Conservation (phyloP, 495 filamentous ascomycete species). For the Saxispiralis lemnorum region DNA sequence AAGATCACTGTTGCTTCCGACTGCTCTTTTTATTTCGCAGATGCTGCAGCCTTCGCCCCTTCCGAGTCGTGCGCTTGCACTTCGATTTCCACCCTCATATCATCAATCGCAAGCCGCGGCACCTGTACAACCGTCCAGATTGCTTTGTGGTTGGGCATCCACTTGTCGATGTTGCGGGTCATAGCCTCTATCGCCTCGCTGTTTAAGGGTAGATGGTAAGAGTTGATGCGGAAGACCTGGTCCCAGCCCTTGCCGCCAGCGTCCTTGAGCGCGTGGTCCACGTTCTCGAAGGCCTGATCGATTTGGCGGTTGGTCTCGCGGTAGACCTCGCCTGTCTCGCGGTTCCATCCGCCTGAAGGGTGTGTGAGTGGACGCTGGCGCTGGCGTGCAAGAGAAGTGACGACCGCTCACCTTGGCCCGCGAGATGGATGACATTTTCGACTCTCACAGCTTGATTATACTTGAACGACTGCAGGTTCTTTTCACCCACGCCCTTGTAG, state of each 20-base stretch:
- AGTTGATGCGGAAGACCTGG: constrained; percentile 11
- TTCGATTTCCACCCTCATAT: constrained; percentile 19
- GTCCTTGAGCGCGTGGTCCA: constrained; percentile 10
- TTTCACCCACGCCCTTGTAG: constrained; percentile 6
- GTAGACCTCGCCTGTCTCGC: constrained; percentile 1
- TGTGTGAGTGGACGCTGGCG: neutral
- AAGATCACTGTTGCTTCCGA: too few relatives aligned
- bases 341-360: constrained; percentile 15
- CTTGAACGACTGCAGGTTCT: neutral
- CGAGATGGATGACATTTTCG: constrained; percentile 6
- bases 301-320: constrained; percentile 8
- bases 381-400: neutral
- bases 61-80: constrained; percentile 12
- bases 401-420: constrained; percentile 12
- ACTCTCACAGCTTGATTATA: constrained; percentile 15
- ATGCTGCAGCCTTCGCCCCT: neutral
- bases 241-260: constrained; percentile 12
- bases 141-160: constrained; percentile 12
- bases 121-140: constrained; percentile 15
- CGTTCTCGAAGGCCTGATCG: constrained; percentile 15
- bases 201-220: constrained; percentile 10
- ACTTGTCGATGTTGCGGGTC: constrained; percentile 10
- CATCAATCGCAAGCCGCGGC: constrained; percentile 6
- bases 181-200: constrained; percentile 6
- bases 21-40: too few relatives aligned